phyloP scores from a whole-genome alignment of 2,329 filamentous ascomycete species.

The Emericellopsis atlantica region DNA sequence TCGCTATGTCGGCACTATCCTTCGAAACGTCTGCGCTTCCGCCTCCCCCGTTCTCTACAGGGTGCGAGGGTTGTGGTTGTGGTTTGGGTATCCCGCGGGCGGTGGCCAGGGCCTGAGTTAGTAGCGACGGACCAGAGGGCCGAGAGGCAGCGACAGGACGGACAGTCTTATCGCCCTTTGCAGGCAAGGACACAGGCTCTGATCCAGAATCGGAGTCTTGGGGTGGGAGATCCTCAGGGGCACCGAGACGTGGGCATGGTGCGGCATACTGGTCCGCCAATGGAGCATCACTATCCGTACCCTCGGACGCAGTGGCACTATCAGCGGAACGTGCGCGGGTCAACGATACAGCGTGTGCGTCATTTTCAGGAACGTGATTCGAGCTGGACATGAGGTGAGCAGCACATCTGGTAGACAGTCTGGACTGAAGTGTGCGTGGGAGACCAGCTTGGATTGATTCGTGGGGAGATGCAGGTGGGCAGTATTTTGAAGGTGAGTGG shows the following conservation, averaged over 20 bases:
- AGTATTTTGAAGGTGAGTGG: conserved; percentile 1
- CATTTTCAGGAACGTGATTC: conserved; percentile 38
- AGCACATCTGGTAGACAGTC: conserved; percentile 25
- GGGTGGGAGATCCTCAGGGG: conserved; percentile 2
- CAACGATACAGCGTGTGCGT: conserved; percentile 34
- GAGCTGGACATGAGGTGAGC: conserved; percentile 46
- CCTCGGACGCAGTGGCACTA: background rate
- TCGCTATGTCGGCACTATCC: background rate
- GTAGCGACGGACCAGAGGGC: conserved; percentile 37
- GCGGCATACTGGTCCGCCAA: background rate
- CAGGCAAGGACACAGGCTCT: conserved; percentile 4
- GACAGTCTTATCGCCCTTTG: conserved; percentile 29
- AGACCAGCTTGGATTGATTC: conserved; percentile 13
- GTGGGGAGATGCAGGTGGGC: conserved; percentile 6
- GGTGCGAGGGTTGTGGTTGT: conserved; percentile 1
- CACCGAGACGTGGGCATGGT: background rate
- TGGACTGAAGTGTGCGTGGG: conserved; percentile 10
- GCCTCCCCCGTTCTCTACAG: background rate
- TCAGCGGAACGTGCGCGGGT: conserved; percentile 13
- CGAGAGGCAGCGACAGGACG: conserved; percentile 26
- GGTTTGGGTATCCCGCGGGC: conserved; percentile 36
- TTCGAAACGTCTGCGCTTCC: background rate
- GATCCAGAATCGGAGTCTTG: conserved; percentile 3
- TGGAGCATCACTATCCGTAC: background rate
- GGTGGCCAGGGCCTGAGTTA: conserved; percentile 45